phyloP scores from a whole-genome alignment of 371 early-diverging fungal genomes.

The Apophysomyces sp. region DNA sequence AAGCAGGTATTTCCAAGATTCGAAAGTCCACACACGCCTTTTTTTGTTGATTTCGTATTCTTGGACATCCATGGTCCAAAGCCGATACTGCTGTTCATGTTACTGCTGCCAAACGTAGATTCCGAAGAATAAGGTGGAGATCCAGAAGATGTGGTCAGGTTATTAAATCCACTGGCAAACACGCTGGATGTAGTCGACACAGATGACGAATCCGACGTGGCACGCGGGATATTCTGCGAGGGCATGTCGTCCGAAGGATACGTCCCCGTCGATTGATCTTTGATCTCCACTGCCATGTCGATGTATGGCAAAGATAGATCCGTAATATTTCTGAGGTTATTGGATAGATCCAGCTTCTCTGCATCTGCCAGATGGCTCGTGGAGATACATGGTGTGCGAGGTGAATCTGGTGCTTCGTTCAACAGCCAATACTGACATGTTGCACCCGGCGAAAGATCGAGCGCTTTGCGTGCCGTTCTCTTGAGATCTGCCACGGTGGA shows the following conservation, averaged over 20 bases:
- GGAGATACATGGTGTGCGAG: not conserved
- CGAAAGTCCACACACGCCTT: conserved; percentile 63
- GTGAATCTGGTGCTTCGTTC: not conserved
- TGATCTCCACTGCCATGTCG: conserved; percentile 23
- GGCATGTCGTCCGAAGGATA: not conserved
- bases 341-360: conserved; percentile 4
- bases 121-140: conserved; percentile 12
- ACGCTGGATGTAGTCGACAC: conserved; percentile 6
- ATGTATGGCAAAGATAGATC: conserved; percentile 49
- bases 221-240: not conserved
- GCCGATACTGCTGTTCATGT: not conserved
- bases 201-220: conserved; percentile 7
- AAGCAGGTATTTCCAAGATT: conserved; percentile 91
- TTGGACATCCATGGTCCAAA: conserved; percentile 4
- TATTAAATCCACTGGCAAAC: conserved; percentile 10
- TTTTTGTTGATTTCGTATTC: not conserved
- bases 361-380: not conserved
- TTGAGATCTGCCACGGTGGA: conserved; percentile 6
- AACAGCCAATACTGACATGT: conserved; percentile 12
- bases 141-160: conserved; percentile 8
- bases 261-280: not conserved
- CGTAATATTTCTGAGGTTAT: not conserved
- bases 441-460: conserved; percentile 12
- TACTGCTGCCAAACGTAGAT: conserved; percentile 6
- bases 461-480: conserved; percentile 3